These are phyloP conservation scores for Xerocomus potaroensis DNA, from an alignment of 768 basidiomycete species.

Conservation along the genomic window DNA sequence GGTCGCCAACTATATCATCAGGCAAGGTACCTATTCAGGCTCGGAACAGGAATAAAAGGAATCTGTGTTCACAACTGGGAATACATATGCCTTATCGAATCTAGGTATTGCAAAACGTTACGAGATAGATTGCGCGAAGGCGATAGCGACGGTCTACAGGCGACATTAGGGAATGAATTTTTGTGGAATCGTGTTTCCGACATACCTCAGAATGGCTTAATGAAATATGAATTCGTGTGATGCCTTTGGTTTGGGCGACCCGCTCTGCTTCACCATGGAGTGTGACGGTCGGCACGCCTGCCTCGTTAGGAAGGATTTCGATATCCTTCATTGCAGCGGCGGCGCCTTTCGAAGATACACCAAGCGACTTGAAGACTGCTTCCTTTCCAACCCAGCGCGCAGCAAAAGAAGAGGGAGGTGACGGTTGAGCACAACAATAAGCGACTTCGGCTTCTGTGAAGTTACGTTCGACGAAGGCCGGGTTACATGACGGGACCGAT, in stretches of 20 bases:
- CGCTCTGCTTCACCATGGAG: constrained; percentile 77
- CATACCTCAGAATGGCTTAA: constrained; percentile 90
- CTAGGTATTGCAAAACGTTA: constrained; percentile 8
- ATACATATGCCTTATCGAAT: constrained; percentile 6
- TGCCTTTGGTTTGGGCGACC: constrained; percentile 67
- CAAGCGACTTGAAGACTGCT: constrained; percentile 94
- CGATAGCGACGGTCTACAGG: constrained; percentile 72
- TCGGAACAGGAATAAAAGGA: constrained; percentile 1
- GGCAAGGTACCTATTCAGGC: constrained; percentile 42
- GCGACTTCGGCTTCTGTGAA: constrained; percentile 85
- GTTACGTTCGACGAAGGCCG: constrained; percentile 85
- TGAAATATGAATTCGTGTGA: constrained; percentile 75
- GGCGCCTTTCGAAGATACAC: constrained; percentile 86
- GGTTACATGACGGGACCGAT: constrained; percentile 84
- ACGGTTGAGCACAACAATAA: constrained; percentile 86
- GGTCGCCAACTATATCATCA: constrained; percentile 49
- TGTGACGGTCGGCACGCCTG: constrained; percentile 74
- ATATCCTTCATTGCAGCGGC: constrained; percentile 96
- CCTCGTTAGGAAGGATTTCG: constrained; percentile 78
- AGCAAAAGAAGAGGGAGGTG: constrained; percentile 86
- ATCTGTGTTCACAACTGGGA: constrained; percentile 8
- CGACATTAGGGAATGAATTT: constrained; percentile 15
- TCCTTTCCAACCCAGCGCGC: constrained; percentile 98
- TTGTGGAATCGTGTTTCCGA: constrained; percentile 15
- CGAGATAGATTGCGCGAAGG: constrained; percentile 73